These are phyloP conservation scores for Lithocarpus polystachyus DNA, from an alignment of 306 rosid genomes.

Conservation along the genomic window DNA sequence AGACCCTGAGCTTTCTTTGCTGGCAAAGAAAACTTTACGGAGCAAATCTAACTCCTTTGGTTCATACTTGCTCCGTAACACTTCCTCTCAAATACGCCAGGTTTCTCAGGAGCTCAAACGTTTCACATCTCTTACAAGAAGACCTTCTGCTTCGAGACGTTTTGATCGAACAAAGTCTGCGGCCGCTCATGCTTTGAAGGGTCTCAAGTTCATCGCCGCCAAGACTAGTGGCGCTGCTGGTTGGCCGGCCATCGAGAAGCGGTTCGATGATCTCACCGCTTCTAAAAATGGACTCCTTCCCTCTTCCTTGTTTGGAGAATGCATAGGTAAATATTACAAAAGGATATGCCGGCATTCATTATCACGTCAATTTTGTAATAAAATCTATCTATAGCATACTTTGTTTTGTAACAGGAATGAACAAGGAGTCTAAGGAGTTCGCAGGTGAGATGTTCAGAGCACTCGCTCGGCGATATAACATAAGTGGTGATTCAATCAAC, in stretches of 20 bases:
- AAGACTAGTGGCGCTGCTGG: constrained; percentile 31
- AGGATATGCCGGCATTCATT: too few relatives aligned
- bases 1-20: constrained; percentile 42
- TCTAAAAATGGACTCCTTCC: constrained; percentile 43
- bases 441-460: constrained; percentile 58
- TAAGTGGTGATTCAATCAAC: constrained; percentile 37
- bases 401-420: constrained; percentile 39
- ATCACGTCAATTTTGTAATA: too few relatives aligned
- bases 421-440: constrained; percentile 58
- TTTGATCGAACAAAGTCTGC: constrained; percentile 50
- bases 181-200: constrained; percentile 47
- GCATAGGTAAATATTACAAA: constrained; percentile 35
- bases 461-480: constrained; percentile 41
- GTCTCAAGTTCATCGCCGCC: constrained; percentile 49
- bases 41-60: constrained; percentile 42
- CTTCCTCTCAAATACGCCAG: constrained; percentile 40
- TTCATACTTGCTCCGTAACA: constrained; percentile 28
- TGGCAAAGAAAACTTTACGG: constrained; percentile 39
- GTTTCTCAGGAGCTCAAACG: constrained; percentile 60
- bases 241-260: constrained; percentile 47
- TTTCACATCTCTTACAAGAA: constrained; percentile 32
- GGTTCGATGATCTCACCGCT: constrained; percentile 42
- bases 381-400: too few relatives aligned
- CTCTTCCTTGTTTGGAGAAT: constrained; percentile 49
- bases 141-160: constrained; percentile 26